A percentile compares a stretch with the other conserved stretches of the same genome.
phyloP scores from a whole-genome alignment of 2,329 filamentous ascomycete genomes.

The Chalaropsis ovoidea region DNA sequence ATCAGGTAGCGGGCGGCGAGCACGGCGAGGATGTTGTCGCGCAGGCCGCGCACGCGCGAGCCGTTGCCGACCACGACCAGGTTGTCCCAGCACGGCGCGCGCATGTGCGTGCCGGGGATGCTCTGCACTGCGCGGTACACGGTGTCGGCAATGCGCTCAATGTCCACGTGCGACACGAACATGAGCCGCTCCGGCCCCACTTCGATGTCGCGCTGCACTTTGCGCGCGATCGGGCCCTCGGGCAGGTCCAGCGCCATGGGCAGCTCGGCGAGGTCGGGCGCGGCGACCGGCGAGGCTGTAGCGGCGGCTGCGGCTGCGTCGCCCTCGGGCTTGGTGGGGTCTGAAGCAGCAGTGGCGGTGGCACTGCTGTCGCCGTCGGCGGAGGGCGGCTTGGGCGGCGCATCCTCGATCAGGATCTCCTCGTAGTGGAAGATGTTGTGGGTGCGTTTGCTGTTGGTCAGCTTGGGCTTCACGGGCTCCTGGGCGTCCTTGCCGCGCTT shows the following conservation, averaged over 20 bases:
- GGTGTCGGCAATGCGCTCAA: slow-evolving; percentile 73
- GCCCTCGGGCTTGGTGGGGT: slow-evolving; percentile 19
- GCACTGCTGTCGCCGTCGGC: not conserved
- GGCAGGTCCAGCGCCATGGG: slow-evolving; percentile 27
- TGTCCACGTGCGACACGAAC: slow-evolving; percentile 57
- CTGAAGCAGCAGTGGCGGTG: not conserved
- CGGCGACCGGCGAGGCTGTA: slow-evolving; percentile 17
- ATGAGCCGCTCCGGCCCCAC: slow-evolving; percentile 66
- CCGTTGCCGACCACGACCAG: slow-evolving; percentile 89
- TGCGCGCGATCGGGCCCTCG: slow-evolving; percentile 40
- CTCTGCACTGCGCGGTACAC: slow-evolving; percentile 75
- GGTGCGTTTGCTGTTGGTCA: slow-evolving; percentile 63
- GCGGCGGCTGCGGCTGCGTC: slow-evolving; percentile 13
- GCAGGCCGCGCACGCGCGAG: slow-evolving; percentile 62
- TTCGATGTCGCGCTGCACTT: slow-evolving; percentile 58
- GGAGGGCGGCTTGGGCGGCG: slow-evolving; percentile 29
- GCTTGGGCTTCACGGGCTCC: slow-evolving; percentile 45
- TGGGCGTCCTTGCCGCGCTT: slow-evolving; percentile 51
- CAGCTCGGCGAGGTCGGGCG: slow-evolving; percentile 25
- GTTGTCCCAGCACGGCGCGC: slow-evolving; percentile 82
- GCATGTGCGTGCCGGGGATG: slow-evolving; percentile 74
- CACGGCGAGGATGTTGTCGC: slow-evolving; percentile 73
- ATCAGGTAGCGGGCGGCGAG: slow-evolving; percentile 76
- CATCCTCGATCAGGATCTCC: slow-evolving; percentile 50
- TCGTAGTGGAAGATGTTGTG: slow-evolving; percentile 65